phyloP scores from a whole-genome alignment of 805 yeast species.

The Blastobotrys parvus region DNA sequence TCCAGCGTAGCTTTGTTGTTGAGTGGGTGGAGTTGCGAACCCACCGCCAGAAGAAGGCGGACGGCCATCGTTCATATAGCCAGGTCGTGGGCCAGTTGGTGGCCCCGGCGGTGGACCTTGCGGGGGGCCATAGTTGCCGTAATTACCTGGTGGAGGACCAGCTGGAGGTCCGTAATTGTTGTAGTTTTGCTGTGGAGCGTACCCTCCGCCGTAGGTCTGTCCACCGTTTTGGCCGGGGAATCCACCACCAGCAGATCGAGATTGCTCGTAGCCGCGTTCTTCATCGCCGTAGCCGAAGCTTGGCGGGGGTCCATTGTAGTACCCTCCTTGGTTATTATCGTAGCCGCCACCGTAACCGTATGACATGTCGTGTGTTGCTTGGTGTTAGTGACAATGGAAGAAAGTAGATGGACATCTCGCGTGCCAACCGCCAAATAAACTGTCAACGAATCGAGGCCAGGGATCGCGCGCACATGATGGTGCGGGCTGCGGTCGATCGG shows the following conservation, averaged over 20 bases:
- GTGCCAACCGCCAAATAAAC: no score
- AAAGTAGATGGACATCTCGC: no score
- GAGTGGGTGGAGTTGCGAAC: constrained; percentile 18
- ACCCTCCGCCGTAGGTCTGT: constrained; percentile 5
- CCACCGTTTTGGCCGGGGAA: background rate
- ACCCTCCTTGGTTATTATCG: background rate
- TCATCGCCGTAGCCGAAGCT: background rate
- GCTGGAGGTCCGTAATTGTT: constrained; percentile 18
- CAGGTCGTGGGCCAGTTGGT: constrained; percentile 24
- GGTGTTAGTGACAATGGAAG: no score
- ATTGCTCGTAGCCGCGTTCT: background rate
- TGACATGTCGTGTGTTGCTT: background rate
- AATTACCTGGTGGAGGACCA: constrained; percentile 25
- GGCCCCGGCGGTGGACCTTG: constrained; percentile 15
- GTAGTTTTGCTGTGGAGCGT: constrained; percentile 13
- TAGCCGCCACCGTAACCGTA: background rate
- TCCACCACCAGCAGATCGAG: no score
- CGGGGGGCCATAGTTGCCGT: constrained; percentile 20
- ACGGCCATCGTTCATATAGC: constrained; percentile 5
- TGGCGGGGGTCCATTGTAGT: background rate
- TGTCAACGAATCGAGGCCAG: no score
- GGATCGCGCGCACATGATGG: no score
- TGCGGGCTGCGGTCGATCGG: no score
- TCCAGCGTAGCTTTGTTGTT: constrained; percentile 26
- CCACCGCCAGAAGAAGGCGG: constrained; percentile 9